phyloP scores from a whole-genome alignment of 2,329 filamentous ascomycete genomes.

The Graphiopsis chlorocephala region DNA sequence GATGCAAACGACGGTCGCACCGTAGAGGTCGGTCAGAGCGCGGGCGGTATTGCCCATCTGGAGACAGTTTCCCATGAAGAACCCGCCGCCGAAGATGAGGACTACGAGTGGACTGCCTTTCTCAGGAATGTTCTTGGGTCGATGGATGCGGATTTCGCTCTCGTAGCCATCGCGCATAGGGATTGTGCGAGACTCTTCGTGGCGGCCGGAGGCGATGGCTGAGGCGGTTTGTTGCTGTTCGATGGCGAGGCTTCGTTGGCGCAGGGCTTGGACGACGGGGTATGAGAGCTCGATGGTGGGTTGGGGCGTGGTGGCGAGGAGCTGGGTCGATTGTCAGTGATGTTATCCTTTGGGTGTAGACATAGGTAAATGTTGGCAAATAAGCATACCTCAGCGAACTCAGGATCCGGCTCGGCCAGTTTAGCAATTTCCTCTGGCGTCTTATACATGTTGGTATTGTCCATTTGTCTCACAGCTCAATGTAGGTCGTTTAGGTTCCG shows the following conservation, averaged over 20 bases:
- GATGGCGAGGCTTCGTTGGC: neutral
- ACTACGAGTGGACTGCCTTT: slow-evolving; percentile 24
- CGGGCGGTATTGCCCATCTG: slow-evolving; percentile 21
- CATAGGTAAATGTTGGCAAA: no score
- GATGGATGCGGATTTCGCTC: slow-evolving; percentile 35
- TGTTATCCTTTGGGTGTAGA: neutral
- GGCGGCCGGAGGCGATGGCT: slow-evolving; percentile 1
- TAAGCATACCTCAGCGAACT: slow-evolving; percentile 5
- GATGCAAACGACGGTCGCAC: neutral
- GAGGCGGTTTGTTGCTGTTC: neutral
- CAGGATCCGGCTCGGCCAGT: slow-evolving; percentile 1
- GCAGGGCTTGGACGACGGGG: slow-evolving; percentile 2
- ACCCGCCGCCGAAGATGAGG: slow-evolving; percentile 27
- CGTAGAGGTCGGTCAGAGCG: slow-evolving; percentile 13
- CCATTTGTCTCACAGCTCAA: neutral
- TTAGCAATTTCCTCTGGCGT: neutral
- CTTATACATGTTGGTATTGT: neutral
- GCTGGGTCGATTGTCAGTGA: neutral
- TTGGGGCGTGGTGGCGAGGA: neutral
- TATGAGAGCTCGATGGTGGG: slow-evolving; percentile 1
- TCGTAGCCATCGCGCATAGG: slow-evolving; percentile 34
- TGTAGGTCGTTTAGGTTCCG: neutral
- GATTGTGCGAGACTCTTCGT: slow-evolving; percentile 22
- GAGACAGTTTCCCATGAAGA: slow-evolving; percentile 22
- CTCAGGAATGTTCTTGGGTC: slow-evolving; percentile 20